Evolutionary conservation across 768 basidiomycete genomes (phyloP), one percentile per base, ranked within the genome.

Genomic region (Chlorophyllum brunneum): DNA sequence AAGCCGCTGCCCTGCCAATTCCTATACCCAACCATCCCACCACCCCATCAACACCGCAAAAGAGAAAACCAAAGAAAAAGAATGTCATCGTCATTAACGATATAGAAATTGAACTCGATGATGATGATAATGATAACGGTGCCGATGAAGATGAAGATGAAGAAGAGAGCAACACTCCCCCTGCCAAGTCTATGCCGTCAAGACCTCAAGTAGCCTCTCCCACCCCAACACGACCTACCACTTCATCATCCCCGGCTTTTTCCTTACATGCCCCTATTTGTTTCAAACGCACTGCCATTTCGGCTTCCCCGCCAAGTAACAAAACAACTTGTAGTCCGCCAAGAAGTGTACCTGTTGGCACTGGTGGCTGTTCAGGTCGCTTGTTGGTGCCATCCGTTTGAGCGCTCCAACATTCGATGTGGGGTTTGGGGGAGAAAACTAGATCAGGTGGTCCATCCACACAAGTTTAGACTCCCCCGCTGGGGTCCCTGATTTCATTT

Each of bases 51-150:
- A 53, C 50, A 1, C 48, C 51, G 4, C 33, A 51, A 53, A 48
- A 47, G 18, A 36, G 16, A 9, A 20, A 41, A 10, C 9, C 11
- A 15, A 54, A 55, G 56, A 65, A 65, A 58, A 54, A 62, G 56
- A 69, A 67, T 46, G 65, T 71, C 30, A 74, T 74, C 22, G 58
- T 69, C 26, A 65, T 74, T 8, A 74, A 74, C 58, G 71, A 65
- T 54, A 66, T 72, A 31, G 69, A 71, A 58, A 70, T 74, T 26
- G 69, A 71, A 16, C 44, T 74, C 38, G 70, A 71, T 37, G 65
- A 62, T n/a, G 63, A 63, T 24, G 67, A 65, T 13, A 65, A 66
- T 8, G 65, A 64, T 31, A 57, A 56, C 2, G 58, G 57, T 23
- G 30, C 29, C 11, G 31, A 15, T 2, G 57, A 50, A 26, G 55